Conservation (phyloP, 805 yeast species). For the Lachancea sp. region DNA sequence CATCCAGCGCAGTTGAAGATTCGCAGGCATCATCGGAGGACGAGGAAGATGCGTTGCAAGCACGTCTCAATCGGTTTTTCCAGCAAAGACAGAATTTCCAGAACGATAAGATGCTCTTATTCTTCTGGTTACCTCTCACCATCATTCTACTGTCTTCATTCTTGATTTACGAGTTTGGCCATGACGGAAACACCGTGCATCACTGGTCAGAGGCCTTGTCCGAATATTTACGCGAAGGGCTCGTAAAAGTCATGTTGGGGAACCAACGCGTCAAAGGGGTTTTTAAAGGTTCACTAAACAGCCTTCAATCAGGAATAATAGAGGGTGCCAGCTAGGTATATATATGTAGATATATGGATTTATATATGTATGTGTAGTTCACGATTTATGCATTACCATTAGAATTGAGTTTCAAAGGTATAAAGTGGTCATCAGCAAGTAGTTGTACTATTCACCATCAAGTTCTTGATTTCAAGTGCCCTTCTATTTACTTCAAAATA, state of each 20-base stretch:
- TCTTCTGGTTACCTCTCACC: conserved; percentile 86
- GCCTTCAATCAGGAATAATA: conserved; percentile 2
- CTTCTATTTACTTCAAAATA: too few relatives aligned
- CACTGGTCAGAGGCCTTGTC: conserved; percentile 30
- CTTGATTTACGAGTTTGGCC: conserved; percentile 34
- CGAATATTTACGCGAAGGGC: conserved; percentile 36
- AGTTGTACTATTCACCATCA: too few relatives aligned
- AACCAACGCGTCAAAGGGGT: conserved; percentile 43
- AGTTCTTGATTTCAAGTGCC: too few relatives aligned
- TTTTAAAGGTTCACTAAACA: conserved; percentile 29
- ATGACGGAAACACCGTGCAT: conserved; percentile 29
- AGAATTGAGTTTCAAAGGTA: neutral
- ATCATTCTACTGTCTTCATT: conserved; percentile 47
- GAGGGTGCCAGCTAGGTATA: conserved; percentile 3
- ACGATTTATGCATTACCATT: neutral
- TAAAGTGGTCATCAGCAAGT: too few relatives aligned
- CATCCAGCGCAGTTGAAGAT: conserved; percentile 12
- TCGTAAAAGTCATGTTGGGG: conserved; percentile 48
- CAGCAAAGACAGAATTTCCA: conserved; percentile 41
- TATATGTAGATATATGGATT: neutral
- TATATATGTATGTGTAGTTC: neutral
- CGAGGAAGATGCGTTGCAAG: conserved; percentile 32
- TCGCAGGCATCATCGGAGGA: conserved; percentile 29
- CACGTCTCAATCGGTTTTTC: conserved; percentile 34
- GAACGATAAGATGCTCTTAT: conserved; percentile 77